A percentile compares a stretch with the other conserved stretches of the same genome.
Conservation (phyloP, 805 yeast genomes). For the Tetrapisispora arboricola region DNA sequence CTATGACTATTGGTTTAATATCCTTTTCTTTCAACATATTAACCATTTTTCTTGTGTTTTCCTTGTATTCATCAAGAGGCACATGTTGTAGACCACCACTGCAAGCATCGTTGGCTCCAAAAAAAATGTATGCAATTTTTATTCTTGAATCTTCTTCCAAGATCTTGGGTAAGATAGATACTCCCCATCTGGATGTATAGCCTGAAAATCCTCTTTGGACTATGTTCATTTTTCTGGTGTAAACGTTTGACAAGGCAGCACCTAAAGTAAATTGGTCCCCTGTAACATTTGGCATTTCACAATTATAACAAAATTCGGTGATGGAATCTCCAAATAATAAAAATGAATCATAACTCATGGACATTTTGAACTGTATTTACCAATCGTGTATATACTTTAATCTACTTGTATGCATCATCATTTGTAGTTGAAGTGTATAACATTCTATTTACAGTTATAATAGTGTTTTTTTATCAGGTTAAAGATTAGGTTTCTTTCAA, state of each 20-base stretch:
- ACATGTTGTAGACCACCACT: constrained; percentile 39
- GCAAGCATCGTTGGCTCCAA: constrained; percentile 75
- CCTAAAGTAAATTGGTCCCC: constrained; percentile 37
- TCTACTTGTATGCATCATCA: too few relatives aligned
- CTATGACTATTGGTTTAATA: constrained; percentile 47
- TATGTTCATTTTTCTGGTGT: constrained; percentile 55
- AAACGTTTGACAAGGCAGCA: constrained; percentile 40
- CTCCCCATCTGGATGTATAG: constrained; percentile 56
- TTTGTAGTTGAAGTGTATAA: too few relatives aligned
- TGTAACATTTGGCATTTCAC: constrained; percentile 14
- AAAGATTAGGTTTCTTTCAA: too few relatives aligned
- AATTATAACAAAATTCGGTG: constrained; percentile 5
- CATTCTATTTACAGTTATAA: too few relatives aligned
- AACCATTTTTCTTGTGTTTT: constrained; percentile 40
- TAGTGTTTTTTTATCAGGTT: too few relatives aligned
- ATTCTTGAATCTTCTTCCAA: constrained; percentile 40
- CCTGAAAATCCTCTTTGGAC: constrained; percentile 71
- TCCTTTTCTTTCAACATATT: constrained; percentile 31
- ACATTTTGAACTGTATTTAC: neutral
- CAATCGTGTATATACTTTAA: too few relatives aligned
- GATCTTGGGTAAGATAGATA: constrained; percentile 39
- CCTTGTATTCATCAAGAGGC: constrained; percentile 37
- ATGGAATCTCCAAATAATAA: constrained; percentile 5
- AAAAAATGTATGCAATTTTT: constrained; percentile 45
- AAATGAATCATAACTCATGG: constrained; percentile 1